A percentile compares a stretch with the other conserved stretches of the same genome.
Evolutionary conservation across 148 eudicot genomes (phyloP).

Genomic region (Vaccinium macrocarpon): DNA sequence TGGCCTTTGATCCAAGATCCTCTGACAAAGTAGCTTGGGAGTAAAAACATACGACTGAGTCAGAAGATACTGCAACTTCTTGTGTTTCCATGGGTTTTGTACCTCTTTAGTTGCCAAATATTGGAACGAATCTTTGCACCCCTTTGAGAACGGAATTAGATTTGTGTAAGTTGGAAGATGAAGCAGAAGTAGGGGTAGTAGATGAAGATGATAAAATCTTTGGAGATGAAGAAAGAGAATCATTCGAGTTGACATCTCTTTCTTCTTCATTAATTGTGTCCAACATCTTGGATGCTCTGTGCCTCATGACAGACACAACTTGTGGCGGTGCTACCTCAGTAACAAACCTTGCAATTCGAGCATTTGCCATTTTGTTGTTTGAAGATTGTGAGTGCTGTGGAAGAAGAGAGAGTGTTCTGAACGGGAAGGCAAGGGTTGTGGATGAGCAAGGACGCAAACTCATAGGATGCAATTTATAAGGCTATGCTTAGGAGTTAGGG

Average conservation of each 20-base stretch:
- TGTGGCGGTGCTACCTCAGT: slow-evolving; percentile 42
- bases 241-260: slow-evolving; percentile 14
- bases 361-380: slow-evolving; percentile 25
- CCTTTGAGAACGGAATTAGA: neutral
- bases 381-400: neutral
- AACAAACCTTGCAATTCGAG: slow-evolving; percentile 35
- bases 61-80: neutral
- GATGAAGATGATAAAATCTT: neutral
- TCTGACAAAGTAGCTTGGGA: neutral
- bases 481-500: slow-evolving; percentile 9
- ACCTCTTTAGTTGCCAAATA: neutral
- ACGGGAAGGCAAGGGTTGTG: neutral
- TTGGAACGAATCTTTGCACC: neutral
- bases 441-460: neutral
- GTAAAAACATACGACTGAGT: neutral
- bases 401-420: neutral
- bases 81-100: no score
- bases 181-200: slow-evolving; percentile 2
- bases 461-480: slow-evolving; percentile 12
- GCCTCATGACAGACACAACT: slow-evolving; percentile 37
- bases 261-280: slow-evolving; percentile 40
- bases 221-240: neutral
- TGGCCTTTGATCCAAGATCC: neutral
- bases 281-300: slow-evolving; percentile 29
- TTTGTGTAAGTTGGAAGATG: neutral